Evolutionary conservation across 2,329 filamentous ascomycete species (phyloP), one percentile per base, ranked within the genome.

Genomic region (Endoconidiophora laricicola): DNA sequence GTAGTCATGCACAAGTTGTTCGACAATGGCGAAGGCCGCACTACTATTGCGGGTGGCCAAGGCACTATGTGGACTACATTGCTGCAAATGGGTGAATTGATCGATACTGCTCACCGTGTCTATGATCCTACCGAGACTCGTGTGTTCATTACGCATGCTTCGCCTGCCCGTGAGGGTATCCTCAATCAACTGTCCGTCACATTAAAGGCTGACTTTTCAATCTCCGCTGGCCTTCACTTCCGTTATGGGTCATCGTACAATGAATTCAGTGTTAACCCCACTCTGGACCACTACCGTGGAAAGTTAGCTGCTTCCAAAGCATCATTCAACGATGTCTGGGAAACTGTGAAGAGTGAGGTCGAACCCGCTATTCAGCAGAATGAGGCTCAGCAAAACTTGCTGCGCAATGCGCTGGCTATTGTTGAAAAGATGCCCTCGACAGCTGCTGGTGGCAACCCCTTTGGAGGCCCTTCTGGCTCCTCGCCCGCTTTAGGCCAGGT

Each of bases 1-100:
- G 90, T 98, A 4, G 91, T 98, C 54, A 98, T 98, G 87, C 91
- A 98, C 74, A 98, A 98, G 73, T 78, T 98, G 16, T 98, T 98
- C 61, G 91, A 98, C 65, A 98, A 98, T 58, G 91, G 91, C 49
- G 91, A 98, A 62, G 91, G 91, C 54, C 81, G 90, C 65, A 98
- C 91, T 46, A 98, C 93, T 2, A 98, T 98, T 65, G 91, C 91
- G 20, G 91, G 91, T 62, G 91, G 91, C 18, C 91, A 98, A 65
- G 91, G 91, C 55, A 98, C 91, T 43, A 98, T 98, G 91, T 98
- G 91, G 91, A 98, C 91, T 6, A 98, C 91, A 5, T 71, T 98
- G 26, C 68, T 98, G 56, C 91, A 98, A 67, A 98, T 98, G 83
- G 91, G 91, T 48, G 91, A 98, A 68, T 73, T 98, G 46, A 86